Conservation (phyloP, 805 yeast genomes). For the Lachancea waltii region DNA sequence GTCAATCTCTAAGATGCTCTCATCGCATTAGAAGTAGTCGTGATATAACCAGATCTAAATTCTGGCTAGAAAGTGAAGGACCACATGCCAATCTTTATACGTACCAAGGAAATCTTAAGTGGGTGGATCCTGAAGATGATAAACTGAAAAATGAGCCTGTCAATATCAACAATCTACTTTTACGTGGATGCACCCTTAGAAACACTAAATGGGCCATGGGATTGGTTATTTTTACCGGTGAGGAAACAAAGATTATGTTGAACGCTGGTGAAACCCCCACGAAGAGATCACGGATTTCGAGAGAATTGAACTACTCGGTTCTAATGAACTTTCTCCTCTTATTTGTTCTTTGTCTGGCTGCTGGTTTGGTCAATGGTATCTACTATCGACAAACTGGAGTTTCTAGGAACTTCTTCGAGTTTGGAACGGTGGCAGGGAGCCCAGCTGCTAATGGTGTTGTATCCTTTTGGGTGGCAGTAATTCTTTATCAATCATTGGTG, state of each 20-base stretch:
- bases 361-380: constrained; percentile 67
- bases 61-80: constrained; percentile 76
- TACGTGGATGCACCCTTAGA: constrained; percentile 73
- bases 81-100: constrained; percentile 74
- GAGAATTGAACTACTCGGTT: constrained; percentile 67
- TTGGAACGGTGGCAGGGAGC: constrained; percentile 59
- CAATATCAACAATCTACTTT: constrained; percentile 58
- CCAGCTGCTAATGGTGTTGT: constrained; percentile 65
- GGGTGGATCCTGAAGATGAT: constrained; percentile 33
- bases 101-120: constrained; percentile 65
- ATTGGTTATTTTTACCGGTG: constrained; percentile 68
- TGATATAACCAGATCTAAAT: constrained; percentile 46
- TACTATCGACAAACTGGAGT: constrained; percentile 42
- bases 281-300: constrained; percentile 64
- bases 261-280: constrained; percentile 78
- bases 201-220: constrained; percentile 83
- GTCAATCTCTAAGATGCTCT: constrained; percentile 63
- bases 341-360: constrained; percentile 59
- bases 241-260: constrained; percentile 73
- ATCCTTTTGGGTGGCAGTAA: constrained; percentile 68
- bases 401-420: constrained; percentile 63
- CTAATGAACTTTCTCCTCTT: constrained; percentile 56
- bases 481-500: constrained; percentile 70
- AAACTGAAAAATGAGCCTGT: constrained; percentile 49
- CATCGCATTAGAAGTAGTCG: constrained; percentile 41